These are phyloP conservation scores for Xenosphaeropsis pyriputrescens DNA, from an alignment of 2,329 filamentous ascomycete genomes.

Conservation along the genomic window DNA sequence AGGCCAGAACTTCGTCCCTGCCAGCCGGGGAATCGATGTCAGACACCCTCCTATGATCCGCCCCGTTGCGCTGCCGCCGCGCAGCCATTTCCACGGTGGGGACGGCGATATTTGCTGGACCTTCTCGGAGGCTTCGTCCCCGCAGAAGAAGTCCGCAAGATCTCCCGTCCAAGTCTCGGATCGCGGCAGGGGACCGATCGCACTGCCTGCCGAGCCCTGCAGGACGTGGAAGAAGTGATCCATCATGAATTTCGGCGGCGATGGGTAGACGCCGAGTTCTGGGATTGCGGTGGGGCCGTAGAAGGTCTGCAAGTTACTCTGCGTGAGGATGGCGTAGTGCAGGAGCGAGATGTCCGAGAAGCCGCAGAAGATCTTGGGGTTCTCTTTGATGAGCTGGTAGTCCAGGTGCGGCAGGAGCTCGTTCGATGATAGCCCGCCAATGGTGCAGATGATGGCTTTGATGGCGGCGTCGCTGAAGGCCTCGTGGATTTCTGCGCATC, in stretches of 20 bases:
- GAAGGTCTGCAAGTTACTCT: conserved; percentile 13
- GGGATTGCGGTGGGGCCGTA: conserved; percentile 15
- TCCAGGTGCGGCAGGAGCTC: conserved; percentile 15
- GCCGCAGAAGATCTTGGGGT: conserved; percentile 19
- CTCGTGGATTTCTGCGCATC: conserved; percentile 10
- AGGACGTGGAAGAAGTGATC: conserved; percentile 9
- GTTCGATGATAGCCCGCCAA: conserved; percentile 13
- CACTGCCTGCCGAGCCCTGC: background rate
- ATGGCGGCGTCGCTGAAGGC: conserved; percentile 12
- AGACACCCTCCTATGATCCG: conserved; percentile 1
- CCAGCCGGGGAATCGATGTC: background rate
- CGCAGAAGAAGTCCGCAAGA: background rate
- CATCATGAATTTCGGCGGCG: conserved; percentile 8
- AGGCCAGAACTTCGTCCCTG: conserved; percentile 1
- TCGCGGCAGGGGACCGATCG: background rate
- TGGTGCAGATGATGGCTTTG: conserved; percentile 13
- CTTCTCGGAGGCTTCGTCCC: background rate
- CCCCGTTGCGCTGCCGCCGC: background rate
- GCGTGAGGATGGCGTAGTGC: conserved; percentile 10
- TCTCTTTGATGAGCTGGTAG: conserved; percentile 12
- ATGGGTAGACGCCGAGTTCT: conserved; percentile 11
- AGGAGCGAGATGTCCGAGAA: conserved; percentile 17
- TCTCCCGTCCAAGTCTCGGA: conserved; percentile 1
- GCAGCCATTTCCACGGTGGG: background rate
- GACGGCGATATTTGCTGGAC: background rate